Base-by-base conservation (phyloP, 192 early-diverging fungal genomes). In the Backusella westeae region DNA sequence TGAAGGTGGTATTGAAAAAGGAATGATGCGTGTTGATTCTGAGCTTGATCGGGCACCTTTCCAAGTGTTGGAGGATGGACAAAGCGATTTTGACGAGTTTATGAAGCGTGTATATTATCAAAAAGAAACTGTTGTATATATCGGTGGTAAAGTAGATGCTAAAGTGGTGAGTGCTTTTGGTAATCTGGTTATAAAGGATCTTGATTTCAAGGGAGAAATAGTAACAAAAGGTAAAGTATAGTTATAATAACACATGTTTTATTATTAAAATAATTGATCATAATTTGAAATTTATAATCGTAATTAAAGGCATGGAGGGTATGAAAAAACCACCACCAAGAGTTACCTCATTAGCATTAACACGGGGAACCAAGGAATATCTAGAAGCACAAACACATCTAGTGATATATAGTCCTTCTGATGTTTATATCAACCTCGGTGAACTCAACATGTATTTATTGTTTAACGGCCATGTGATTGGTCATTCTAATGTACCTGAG, bases 21-120 rank as follows among this genome's bases (percentile, higher is more conserved):
- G 56, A 39, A 76, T 69, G 52, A 59, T 83, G 32, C 70, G 44
- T 52, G 79, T 83, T 0, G 26, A 53, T 0, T 77, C 78, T 1
- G 39, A 42, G 17, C 29, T 83, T n/a, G n/a, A 72, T 14, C 53
- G 41, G 10, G 82, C 76, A 10, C 82, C 82, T 8, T 80, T 83
- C 59, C 49, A 17, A 15, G 59, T 83, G 0, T 36, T 80, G 17
- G 75, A 71, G 8, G 81, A 75, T 9, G 49, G 56, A 17, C 78
- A 83, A 21, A 39, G 67, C 6, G 82, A 83, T n/a, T 80, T 80
- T 72, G 71, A 83, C 32, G 69, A 76, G 34, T 83, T 83, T 66
- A 26, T 83, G 12, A 63, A 77, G 23, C 65, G 69, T 26, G 72
- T 76, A 4, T 75, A 78, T 44, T 67, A 80, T 42, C 44, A 67